Evolutionary conservation across 306 rosid genomes (phyloP).

Genomic region (Glycine tomentella): DNA sequence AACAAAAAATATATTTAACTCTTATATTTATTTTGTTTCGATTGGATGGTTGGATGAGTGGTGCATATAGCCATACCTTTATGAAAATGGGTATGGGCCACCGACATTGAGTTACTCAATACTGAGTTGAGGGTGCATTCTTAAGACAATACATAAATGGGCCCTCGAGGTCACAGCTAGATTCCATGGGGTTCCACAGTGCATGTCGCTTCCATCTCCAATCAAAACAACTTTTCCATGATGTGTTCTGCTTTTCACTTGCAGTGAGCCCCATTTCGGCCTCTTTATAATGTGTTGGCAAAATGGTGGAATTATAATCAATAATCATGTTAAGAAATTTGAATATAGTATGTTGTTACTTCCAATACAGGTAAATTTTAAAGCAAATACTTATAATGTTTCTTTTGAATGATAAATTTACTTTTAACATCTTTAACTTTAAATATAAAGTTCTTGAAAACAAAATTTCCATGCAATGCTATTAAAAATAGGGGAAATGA

Average conservation of each 20-base stretch:
- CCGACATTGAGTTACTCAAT: background rate
- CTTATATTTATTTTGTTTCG: too few species aligned
- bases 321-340: too few species aligned
- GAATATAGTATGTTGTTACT: too few species aligned
- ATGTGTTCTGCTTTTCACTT: background rate
- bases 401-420: background rate
- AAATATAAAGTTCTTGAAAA: too few species aligned
- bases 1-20: too few species aligned
- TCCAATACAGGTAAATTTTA: too few species aligned
- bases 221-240: background rate
- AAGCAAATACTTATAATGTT: background rate
- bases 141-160: background rate
- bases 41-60: too few species aligned
- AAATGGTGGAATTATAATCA: background rate
- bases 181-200: background rate
- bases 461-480: too few species aligned
- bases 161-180: background rate
- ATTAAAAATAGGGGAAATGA: background rate
- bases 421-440: background rate
- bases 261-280: background rate
- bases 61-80: too few species aligned
- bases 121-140: background rate
- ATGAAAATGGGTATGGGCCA: too few species aligned
- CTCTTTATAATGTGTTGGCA: background rate
- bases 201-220: background rate